Percentiles rank a stretch among this genome's conserved stretches.
Conservation (phyloP, 768 basidiomycete species). For the Pulveroboletus sp. region DNA sequence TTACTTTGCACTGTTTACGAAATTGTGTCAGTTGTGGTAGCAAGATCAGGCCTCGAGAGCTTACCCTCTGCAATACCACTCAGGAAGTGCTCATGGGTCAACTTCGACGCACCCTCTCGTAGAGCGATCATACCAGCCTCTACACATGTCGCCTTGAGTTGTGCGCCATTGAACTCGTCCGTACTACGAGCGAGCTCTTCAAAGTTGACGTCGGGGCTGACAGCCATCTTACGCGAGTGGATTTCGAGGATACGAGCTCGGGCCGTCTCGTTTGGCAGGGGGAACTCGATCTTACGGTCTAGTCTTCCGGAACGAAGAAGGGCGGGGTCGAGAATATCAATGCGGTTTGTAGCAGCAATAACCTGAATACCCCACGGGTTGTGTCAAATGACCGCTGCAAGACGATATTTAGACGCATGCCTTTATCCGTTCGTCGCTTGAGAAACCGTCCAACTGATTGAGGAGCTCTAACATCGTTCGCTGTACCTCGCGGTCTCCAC, state of each 20-base stretch:
- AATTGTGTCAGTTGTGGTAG: slow-evolving; percentile 20
- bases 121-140: slow-evolving; percentile 99
- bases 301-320: slow-evolving; percentile 97
- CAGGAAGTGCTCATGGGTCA: slow-evolving; percentile 94
- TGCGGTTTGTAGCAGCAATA: slow-evolving; percentile 97
- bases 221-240: slow-evolving; percentile 94
- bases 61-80: slow-evolving; percentile 84
- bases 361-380: slow-evolving; percentile 49
- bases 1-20: slow-evolving; percentile 82
- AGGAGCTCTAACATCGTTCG: slow-evolving; percentile 98
- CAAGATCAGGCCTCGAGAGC: slow-evolving; percentile 18
- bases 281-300: slow-evolving; percentile 98
- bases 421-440: slow-evolving; percentile 96
- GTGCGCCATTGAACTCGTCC: slow-evolving; percentile 98
- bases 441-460: slow-evolving; percentile 97
- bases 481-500: slow-evolving; percentile 98
- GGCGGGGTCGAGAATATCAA: slow-evolving; percentile 97
- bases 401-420: slow-evolving; percentile 33
- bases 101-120: slow-evolving; percentile 82
- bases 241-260: slow-evolving; percentile 95
- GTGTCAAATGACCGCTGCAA: background rate
- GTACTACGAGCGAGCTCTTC: slow-evolving; percentile 95
- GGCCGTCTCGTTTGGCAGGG: slow-evolving; percentile 93
- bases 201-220: slow-evolving; percentile 85
- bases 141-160: slow-evolving; percentile 96